Percentiles rank a stretch among this genome's conserved stretches.
phyloP scores from a whole-genome alignment of 176 grass and related monocot species.

The Pharus latifolius region DNA sequence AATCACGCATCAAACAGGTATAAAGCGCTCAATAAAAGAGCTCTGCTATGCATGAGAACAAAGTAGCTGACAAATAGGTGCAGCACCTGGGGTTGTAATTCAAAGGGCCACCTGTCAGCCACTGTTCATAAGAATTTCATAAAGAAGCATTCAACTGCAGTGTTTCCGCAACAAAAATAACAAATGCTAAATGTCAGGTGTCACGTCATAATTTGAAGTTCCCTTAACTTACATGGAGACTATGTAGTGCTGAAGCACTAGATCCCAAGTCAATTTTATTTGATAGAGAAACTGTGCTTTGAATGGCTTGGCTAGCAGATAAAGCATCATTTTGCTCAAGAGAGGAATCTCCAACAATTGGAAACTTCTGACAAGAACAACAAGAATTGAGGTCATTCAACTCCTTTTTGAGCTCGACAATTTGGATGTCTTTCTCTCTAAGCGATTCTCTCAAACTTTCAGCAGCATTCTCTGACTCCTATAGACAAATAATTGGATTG shows the following conservation, averaged over 20 bases:
- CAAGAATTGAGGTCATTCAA: constrained; percentile 14
- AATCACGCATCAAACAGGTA: not conserved
- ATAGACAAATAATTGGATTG: constrained; percentile 4
- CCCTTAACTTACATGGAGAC: constrained; percentile 17
- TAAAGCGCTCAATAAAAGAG: not conserved
- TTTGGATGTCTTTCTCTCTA: constrained; percentile 17
- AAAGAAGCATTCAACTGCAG: not conserved
- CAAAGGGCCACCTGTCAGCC: no score
- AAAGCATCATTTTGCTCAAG: not conserved
- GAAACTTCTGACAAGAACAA: constrained; percentile 27
- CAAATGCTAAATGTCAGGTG: not conserved
- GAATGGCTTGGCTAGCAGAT: constrained; percentile 2
- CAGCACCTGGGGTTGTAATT: no score
- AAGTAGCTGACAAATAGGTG: no score
- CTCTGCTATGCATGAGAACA: no score
- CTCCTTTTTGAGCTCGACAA: constrained; percentile 35
- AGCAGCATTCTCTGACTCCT: constrained; percentile 48
- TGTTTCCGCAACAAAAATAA: not conserved
- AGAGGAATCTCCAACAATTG: not conserved
- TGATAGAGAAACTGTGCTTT: not conserved
- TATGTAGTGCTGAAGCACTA: not conserved
- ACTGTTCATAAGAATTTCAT: not conserved
- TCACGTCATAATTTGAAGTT: not conserved
- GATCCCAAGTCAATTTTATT: constrained; percentile 9
- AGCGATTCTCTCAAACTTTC: constrained; percentile 24